Evolutionary conservation across 176 grass and related monocot species (phyloP).

Genomic region (Oryza punctata): DNA sequence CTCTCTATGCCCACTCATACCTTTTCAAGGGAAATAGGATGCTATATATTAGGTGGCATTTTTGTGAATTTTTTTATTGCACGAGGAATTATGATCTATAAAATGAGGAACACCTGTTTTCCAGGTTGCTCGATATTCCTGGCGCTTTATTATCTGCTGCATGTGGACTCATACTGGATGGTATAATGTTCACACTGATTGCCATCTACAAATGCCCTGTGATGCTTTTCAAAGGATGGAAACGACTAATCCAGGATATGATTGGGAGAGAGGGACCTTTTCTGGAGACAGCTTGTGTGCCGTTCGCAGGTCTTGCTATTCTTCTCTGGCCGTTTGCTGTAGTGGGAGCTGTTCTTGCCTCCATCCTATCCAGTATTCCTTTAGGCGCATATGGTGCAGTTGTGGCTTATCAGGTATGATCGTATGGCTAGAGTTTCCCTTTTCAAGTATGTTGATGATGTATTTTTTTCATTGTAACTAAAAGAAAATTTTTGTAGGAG

Average conservation of each 20-base stretch:
- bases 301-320: constrained; percentile 94
- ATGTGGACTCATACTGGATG: constrained; percentile 68
- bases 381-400: constrained; percentile 83
- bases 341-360: constrained; percentile 65
- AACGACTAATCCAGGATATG: constrained; percentile 79
- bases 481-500: background rate
- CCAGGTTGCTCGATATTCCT: constrained; percentile 73
- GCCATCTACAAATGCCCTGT: constrained; percentile 84
- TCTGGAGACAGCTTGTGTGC: constrained; percentile 93
- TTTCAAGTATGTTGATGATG: background rate
- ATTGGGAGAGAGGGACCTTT: constrained; percentile 93
- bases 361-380: constrained; percentile 80
- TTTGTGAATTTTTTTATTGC: constrained; percentile 5
- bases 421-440: background rate
- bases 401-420: constrained; percentile 84
- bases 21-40: background rate
- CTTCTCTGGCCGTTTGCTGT: constrained; percentile 96
- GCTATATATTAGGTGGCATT: constrained; percentile 17
- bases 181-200: constrained; percentile 72
- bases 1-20: too few relatives aligned
- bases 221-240: constrained; percentile 99
- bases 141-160: constrained; percentile 59
- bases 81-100: constrained; percentile 23
- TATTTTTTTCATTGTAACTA: background rate
- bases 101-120: constrained; percentile 3